These are phyloP conservation scores for Naganishia kalamii DNA, from an alignment of 768 basidiomycete species.

Conservation along the genomic window DNA sequence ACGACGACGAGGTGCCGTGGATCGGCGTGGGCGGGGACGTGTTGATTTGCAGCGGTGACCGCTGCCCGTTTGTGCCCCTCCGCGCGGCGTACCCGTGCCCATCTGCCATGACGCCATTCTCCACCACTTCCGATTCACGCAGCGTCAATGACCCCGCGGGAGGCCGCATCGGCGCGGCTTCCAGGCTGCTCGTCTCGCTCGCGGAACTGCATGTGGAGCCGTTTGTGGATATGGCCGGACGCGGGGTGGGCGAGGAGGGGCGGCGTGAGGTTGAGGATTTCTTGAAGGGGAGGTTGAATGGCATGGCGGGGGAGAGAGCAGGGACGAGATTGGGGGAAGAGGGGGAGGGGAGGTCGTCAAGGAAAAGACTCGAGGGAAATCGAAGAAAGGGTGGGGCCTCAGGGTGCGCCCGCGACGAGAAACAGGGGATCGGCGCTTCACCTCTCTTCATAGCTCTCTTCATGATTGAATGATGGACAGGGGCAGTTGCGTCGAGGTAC, in stretches of 20 bases:
- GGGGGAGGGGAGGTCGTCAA: background rate
- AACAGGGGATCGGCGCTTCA: no score
- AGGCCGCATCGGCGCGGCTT: constrained; percentile 44
- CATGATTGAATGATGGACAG: no score
- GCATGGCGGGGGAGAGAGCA: background rate
- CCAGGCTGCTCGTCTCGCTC: constrained; percentile 33
- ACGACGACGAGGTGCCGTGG: no score
- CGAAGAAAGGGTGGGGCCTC: constrained; percentile 1
- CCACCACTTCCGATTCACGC: constrained; percentile 18
- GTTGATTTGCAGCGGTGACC: no score
- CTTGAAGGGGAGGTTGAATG: constrained; percentile 9
- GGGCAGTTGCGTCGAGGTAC: no score
- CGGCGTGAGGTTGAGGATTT: background rate
- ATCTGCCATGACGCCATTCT: constrained; percentile 1
- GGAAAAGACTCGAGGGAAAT: no score
- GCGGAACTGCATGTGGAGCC: constrained; percentile 1
- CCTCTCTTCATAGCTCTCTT: no score
- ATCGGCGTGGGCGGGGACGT: no score
- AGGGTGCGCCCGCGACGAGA: no score
- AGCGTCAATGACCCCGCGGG: constrained; percentile 39
- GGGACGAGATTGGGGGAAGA: background rate
- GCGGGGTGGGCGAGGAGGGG: background rate
- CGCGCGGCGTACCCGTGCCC: constrained; percentile 10
- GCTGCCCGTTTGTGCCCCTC: no score
- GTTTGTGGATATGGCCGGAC: background rate